These are phyloP conservation scores for Solanum pimpinellifolium DNA, from an alignment of 257 asterid species.

Conservation along the genomic window DNA sequence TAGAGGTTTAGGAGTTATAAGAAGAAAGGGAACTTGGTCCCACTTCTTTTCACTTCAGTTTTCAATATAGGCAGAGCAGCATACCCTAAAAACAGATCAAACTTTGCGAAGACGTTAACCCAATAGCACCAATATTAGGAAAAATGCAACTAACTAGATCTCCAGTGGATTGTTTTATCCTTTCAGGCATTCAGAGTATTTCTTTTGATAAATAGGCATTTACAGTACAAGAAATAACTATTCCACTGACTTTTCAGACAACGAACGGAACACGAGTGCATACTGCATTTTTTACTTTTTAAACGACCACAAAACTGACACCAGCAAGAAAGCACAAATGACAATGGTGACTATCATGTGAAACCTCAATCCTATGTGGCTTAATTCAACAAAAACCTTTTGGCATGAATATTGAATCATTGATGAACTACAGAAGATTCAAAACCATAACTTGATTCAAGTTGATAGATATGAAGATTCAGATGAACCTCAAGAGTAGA, in stretches of 20 bases:
- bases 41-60: not conserved
- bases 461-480: not conserved
- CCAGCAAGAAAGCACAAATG: not conserved
- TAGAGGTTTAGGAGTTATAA: not conserved
- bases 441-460: not conserved
- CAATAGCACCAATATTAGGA: not conserved
- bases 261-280: not conserved
- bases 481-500: not conserved
- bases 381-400: not conserved
- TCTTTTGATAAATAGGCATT: not conserved
- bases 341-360: not conserved
- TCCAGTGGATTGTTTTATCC: not conserved
- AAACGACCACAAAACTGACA: not conserved
- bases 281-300: not conserved
- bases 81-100: not conserved
- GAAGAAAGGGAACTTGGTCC: not conserved
- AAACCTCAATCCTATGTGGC: not conserved
- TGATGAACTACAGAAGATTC: not conserved
- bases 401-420: not conserved
- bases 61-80: not conserved
- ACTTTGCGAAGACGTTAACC: not conserved
- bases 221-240: not conserved
- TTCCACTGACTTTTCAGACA: not conserved
- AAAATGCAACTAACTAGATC: not conserved
- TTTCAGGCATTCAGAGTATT: not conserved